These are phyloP conservation scores for Haplosporangium gracile DNA, from an alignment of 192 early-diverging fungal genomes.

Conservation along the genomic window DNA sequence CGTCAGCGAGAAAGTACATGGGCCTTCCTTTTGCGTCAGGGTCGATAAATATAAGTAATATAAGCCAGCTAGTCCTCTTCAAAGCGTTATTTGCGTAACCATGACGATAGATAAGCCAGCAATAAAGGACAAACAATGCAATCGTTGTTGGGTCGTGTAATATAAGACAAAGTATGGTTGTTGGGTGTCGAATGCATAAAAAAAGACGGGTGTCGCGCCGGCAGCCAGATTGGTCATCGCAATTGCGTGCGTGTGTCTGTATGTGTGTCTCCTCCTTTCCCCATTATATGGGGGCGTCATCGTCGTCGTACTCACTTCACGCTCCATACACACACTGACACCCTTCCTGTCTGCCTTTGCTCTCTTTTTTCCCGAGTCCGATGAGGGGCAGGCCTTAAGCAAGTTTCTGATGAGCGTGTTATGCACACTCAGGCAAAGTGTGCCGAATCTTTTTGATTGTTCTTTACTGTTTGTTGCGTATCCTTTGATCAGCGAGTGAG, in stretches of 20 bases:
- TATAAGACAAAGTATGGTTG: not conserved
- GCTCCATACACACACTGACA: not conserved
- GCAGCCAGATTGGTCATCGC: constrained; percentile 1
- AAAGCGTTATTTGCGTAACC: constrained; percentile 6
- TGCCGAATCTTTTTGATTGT: not conserved
- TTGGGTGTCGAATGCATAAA: not conserved
- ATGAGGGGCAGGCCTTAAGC: not conserved
- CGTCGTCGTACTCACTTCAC: not conserved
- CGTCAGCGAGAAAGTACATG: not conserved
- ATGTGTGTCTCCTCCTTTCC: not conserved
- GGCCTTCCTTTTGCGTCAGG: not conserved
- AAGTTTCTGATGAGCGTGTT: not conserved
- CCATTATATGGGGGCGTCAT: not conserved
- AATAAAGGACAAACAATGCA: not conserved
- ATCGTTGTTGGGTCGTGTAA: not conserved
- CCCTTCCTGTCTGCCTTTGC: not conserved
- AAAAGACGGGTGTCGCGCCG: not conserved
- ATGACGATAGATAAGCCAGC: constrained; percentile 3
- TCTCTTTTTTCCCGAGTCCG: not conserved
- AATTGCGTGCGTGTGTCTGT: not conserved
- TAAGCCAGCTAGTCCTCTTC: not conserved
- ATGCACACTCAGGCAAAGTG: not conserved
- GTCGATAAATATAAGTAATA: not conserved
- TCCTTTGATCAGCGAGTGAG: not conserved
- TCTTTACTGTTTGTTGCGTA: not conserved